phyloP scores from a whole-genome alignment of 2,329 filamentous ascomycete species.

The Paracorniculantispora psalliotae region DNA sequence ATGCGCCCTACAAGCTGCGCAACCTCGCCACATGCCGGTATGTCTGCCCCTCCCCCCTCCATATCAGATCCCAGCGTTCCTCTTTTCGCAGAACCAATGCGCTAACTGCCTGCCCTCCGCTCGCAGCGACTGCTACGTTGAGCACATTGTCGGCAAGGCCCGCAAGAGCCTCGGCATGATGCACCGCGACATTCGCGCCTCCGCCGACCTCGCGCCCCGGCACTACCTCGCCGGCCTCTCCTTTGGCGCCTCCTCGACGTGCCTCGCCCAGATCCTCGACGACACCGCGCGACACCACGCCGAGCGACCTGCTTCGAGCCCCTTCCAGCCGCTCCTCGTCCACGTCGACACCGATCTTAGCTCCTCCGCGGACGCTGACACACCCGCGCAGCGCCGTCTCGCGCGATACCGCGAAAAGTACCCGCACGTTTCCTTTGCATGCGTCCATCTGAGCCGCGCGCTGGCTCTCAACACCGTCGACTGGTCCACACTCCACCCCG shows the following conservation, averaged over 20 bases:
- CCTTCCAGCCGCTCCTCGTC: conserved; percentile 62
- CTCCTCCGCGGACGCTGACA: conserved; percentile 19
- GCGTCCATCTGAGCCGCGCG: conserved; percentile 58
- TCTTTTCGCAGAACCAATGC: neutral
- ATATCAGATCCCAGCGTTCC: conserved; percentile 5
- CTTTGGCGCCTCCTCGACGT: conserved; percentile 74
- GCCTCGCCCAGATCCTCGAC: conserved; percentile 71
- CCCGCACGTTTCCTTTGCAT: conserved; percentile 59
- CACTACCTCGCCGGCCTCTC: conserved; percentile 73
- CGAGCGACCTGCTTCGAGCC: conserved; percentile 56
- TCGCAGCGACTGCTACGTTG: conserved; percentile 62
- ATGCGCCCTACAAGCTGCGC: conserved; percentile 19
- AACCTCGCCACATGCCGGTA: conserved; percentile 24
- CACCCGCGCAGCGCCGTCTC: conserved; percentile 41
- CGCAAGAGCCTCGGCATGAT: conserved; percentile 62
- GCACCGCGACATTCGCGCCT: conserved; percentile 42
- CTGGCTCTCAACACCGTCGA: conserved; percentile 48
- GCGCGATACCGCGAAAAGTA: conserved; percentile 54
- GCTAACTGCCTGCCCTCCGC: conserved; percentile 3
- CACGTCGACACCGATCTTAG: conserved; percentile 48
- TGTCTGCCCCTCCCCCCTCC: conserved; percentile 16
- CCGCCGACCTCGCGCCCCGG: conserved; percentile 29
- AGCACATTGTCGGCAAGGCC: conserved; percentile 73
- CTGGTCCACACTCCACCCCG: conserved; percentile 43
- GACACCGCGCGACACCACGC: conserved; percentile 62